Evolutionary conservation across 148 eudicot species (phyloP).

Genomic region (Mesembryanthemum crystallinum): DNA sequence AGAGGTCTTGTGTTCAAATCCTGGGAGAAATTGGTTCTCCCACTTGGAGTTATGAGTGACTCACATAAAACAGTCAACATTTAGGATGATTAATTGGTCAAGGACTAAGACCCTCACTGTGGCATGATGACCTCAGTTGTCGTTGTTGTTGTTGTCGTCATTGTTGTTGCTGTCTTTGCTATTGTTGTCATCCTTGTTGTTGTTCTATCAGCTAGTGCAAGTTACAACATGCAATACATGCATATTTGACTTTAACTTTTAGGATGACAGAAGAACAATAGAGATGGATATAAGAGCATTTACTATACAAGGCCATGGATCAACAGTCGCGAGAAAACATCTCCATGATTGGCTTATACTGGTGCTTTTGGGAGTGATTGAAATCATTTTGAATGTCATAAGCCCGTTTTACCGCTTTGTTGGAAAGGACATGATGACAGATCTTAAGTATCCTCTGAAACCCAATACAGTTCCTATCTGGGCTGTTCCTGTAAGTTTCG

Average conservation of each 20-base stretch:
- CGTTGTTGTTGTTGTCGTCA: too few relatives aligned
- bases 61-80: too few relatives aligned
- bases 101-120: too few relatives aligned
- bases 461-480: slow-evolving; percentile 68
- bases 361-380: slow-evolving; percentile 47
- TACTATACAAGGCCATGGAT: slow-evolving; percentile 62
- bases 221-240: slow-evolving; percentile 12
- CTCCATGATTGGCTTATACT: slow-evolving; percentile 77
- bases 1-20: too few relatives aligned
- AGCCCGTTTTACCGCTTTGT: slow-evolving; percentile 77
- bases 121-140: too few relatives aligned
- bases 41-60: too few relatives aligned
- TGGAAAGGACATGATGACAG: slow-evolving; percentile 77
- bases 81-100: too few relatives aligned
- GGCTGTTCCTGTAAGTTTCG: slow-evolving; percentile 68
- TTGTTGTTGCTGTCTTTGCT: too few relatives aligned
- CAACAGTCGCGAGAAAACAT: slow-evolving; percentile 54
- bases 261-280: slow-evolving; percentile 21
- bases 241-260: too few relatives aligned
- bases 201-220: background rate
- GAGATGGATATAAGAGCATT: slow-evolving; percentile 42
- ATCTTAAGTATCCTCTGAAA: slow-evolving; percentile 66
- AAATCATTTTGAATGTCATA: slow-evolving; percentile 37
- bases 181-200: background rate
- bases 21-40: too few relatives aligned